phyloP scores from a whole-genome alignment of 805 yeast species.

The Starmerella powellii region DNA sequence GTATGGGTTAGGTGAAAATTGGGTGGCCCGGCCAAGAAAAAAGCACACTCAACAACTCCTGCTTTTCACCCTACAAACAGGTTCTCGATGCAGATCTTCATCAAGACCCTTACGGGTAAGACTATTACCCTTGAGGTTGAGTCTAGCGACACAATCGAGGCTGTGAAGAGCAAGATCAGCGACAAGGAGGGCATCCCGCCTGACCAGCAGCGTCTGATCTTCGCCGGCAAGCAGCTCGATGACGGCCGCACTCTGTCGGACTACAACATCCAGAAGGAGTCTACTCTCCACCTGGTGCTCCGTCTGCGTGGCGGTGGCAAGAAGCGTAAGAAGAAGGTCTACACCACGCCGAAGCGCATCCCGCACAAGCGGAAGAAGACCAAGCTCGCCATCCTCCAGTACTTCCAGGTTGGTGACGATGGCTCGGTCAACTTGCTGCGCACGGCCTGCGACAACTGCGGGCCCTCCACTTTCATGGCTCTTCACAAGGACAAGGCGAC shows the following conservation, averaged over 20 bases:
- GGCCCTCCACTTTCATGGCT: conserved; percentile 99
- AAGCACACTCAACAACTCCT: conserved; percentile 4
- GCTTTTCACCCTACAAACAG: conserved; percentile 12
- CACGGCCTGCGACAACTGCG: conserved; percentile 96
- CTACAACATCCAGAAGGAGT: conserved; percentile 97
- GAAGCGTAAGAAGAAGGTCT: conserved; percentile 99
- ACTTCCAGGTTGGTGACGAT: conserved; percentile 98
- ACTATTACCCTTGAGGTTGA: conserved; percentile 95
- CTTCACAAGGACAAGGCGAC: conserved; percentile 76
- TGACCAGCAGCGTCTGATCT: conserved; percentile 93
- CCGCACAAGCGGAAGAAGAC: conserved; percentile 99
- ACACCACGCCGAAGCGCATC: conserved; percentile 99
- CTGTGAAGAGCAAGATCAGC: conserved; percentile 91
- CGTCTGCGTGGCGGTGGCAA: conserved; percentile 99
- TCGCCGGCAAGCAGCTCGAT: conserved; percentile 95
- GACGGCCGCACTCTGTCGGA: conserved; percentile 87
- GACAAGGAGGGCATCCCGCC: conserved; percentile 98
- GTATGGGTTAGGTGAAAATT: neutral
- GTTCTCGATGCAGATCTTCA: conserved; percentile 58
- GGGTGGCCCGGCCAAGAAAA: conserved; percentile 2
- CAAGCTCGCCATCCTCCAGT: conserved; percentile 97
- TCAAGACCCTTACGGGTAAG: conserved; percentile 98
- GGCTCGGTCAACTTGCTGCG: conserved; percentile 98
- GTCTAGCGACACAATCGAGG: conserved; percentile 95
- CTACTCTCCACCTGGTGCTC: conserved; percentile 87